Evolutionary conservation across 169 alveolate genomes (phyloP), one percentile per base, ranked within the genome.

Genomic region (Cystoisospora suis): DNA sequence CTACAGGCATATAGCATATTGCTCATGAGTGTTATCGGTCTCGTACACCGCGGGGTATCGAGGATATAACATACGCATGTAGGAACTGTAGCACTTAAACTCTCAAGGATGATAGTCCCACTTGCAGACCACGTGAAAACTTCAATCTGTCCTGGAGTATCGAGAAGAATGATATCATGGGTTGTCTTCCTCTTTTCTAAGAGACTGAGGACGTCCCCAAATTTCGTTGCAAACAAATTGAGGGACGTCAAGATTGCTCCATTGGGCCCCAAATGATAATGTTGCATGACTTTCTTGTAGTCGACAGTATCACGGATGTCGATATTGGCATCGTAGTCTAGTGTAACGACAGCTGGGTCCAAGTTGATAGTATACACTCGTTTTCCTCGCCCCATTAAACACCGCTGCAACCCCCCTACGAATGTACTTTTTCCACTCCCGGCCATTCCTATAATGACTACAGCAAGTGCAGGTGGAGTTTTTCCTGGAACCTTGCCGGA

Each of bases 101-200:
- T 95, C 86, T 98, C 99, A 77, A 88, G 29, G 49, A 99, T 98
- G 59, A 99, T 97, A 65, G 98, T 95, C 34, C 99, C 99, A 75
- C 99, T 96, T 29, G 99, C 99, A 29, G 99, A 97, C 99, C 99
- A 98, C 89, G 98, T 97, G 94, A 99, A 99, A 42, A 98, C 99
- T 93, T 99, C 99, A 61, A 99, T 98, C 93, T 99, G 99, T 6
- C 99, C 99, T 2, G 99, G 99, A 29, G 99, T 98, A 90, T 98
- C 99, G 47, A 98, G 95, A 36, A 99, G 95, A 15, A 99, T 97
- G 93, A 96, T 97, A 93, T 99, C 99, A 20, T 36, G 69, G 38
- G 79, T 83, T 44, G 34, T 1, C 32, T 47, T 34, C 69, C 56
- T 27, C 85, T 42, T 81, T 47, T 53, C 46, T 17, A 75, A 46